These are phyloP conservation scores for Clitopilus passeckerianus DNA, from an alignment of 768 basidiomycete species.

Conservation along the genomic window DNA sequence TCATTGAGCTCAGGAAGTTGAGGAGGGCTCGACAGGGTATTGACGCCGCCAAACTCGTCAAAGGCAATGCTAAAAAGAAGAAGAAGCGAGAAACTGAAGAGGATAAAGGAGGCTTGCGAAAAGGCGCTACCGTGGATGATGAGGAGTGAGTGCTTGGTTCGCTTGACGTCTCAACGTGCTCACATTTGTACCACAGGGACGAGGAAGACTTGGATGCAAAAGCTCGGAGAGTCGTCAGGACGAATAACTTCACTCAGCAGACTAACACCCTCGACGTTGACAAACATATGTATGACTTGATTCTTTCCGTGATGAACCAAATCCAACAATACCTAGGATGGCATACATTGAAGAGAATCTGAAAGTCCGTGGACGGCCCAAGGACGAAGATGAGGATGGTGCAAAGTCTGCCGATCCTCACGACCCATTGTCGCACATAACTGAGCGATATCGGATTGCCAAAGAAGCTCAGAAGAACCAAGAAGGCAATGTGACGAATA, in stretches of 20 bases:
- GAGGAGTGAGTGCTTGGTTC: conserved; percentile 51
- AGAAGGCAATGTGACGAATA: conserved; percentile 92
- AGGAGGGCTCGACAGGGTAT: conserved; percentile 76
- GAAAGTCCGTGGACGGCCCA: conserved; percentile 58
- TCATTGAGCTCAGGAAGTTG: conserved; percentile 80
- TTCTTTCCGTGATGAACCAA: background rate
- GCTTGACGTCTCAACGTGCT: background rate
- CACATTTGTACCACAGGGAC: conserved; percentile 32
- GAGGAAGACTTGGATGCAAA: conserved; percentile 64
- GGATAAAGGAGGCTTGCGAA: conserved; percentile 51
- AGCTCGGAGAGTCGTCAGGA: conserved; percentile 67
- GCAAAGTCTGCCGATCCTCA: conserved; percentile 58
- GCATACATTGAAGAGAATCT: conserved; percentile 96
- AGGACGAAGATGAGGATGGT: conserved; percentile 41
- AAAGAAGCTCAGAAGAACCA: conserved; percentile 59
- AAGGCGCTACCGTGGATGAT: conserved; percentile 30
- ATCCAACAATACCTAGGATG: conserved; percentile 57
- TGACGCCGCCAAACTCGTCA: conserved; percentile 77
- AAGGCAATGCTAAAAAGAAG: conserved; percentile 77
- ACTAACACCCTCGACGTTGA: conserved; percentile 95
- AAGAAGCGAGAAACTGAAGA: conserved; percentile 48
- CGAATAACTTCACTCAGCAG: conserved; percentile 96
- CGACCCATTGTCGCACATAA: conserved; percentile 73
- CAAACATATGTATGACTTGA: conserved; percentile 83
- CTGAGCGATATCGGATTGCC: conserved; percentile 59